A percentile compares a stretch with the other conserved stretches of the same genome.
These are phyloP conservation scores for Lactarius quietus DNA, from an alignment of 768 basidiomycete species.

Conservation along the genomic window DNA sequence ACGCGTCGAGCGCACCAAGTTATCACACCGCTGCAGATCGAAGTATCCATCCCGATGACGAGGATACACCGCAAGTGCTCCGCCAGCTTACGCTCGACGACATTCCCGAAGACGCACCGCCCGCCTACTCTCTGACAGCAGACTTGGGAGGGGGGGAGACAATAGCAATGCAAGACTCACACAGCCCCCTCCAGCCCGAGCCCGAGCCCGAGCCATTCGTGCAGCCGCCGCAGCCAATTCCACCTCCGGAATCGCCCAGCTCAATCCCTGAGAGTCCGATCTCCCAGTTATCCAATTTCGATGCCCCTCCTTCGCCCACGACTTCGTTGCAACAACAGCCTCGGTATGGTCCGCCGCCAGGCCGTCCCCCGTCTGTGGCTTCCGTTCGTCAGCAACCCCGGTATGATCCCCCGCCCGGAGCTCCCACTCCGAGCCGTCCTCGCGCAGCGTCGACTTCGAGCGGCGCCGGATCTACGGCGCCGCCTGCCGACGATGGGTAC, in stretches of 20 bases:
- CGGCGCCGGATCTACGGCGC: slow-evolving; percentile 6
- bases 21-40: neutral
- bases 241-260: slow-evolving; percentile 21
- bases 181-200: slow-evolving; percentile 54
- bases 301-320: no score
- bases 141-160: slow-evolving; percentile 54
- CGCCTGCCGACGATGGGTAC: slow-evolving; percentile 46
- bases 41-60: slow-evolving; percentile 4
- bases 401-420: slow-evolving; percentile 35
- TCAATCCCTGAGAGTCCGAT: neutral
- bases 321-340: slow-evolving; percentile 31
- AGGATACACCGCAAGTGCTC: slow-evolving; percentile 5
- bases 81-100: slow-evolving; percentile 19
- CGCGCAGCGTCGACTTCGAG: slow-evolving; percentile 16
- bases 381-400: slow-evolving; percentile 12
- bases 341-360: slow-evolving; percentile 35
- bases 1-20: slow-evolving; percentile 3
- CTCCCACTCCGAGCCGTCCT: slow-evolving; percentile 31
- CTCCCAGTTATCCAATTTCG: neutral
- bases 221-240: neutral
- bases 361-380: slow-evolving; percentile 28
- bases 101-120: slow-evolving; percentile 56
- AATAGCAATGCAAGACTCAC: slow-evolving; percentile 59
- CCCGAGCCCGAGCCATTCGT: slow-evolving; percentile 26
- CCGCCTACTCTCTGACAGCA: slow-evolving; percentile 63